Conservation (phyloP, 2,329 filamentous ascomycete species). For the Neopestalotiopsis clavispora region DNA sequence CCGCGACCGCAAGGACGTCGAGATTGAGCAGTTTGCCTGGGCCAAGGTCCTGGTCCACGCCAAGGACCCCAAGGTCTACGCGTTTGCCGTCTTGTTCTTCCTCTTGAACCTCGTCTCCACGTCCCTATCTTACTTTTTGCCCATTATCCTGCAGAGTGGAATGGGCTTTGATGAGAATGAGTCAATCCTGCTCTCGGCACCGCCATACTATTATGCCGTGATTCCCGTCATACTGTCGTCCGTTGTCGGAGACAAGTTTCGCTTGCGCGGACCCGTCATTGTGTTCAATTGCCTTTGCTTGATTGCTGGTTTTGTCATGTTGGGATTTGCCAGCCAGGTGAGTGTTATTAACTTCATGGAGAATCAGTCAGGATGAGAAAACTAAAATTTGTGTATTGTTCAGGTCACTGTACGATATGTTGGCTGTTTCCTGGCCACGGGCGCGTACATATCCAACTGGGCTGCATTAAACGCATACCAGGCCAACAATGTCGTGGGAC, state of each 20-base stretch:
- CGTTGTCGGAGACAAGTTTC: conserved; percentile 63
- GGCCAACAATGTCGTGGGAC: conserved; percentile 66
- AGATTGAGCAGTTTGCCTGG: conserved; percentile 61
- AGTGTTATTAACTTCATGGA: conserved; percentile 44
- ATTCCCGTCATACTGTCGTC: conserved; percentile 68
- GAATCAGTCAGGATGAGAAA: neutral
- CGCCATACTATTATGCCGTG: conserved; percentile 71
- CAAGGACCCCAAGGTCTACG: conserved; percentile 65
- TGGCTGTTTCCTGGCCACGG: conserved; percentile 69
- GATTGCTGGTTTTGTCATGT: conserved; percentile 68
- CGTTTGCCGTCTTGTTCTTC: conserved; percentile 52
- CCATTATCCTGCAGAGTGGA: conserved; percentile 60
- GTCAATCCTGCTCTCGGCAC: conserved; percentile 67
- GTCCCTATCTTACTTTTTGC: conserved; percentile 68
- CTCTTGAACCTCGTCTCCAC: conserved; percentile 68
- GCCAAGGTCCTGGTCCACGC: conserved; percentile 60
- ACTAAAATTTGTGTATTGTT: neutral
- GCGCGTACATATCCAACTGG: conserved; percentile 73
- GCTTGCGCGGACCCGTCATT: conserved; percentile 66
- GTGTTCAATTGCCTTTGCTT: conserved; percentile 67
- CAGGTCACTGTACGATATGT: conserved; percentile 67
- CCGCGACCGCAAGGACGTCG: conserved; percentile 63
- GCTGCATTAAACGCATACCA: conserved; percentile 68
- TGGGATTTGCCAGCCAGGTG: conserved; percentile 64
- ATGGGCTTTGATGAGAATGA: conserved; percentile 58